phyloP scores from a whole-genome alignment of 805 yeast species.

The Grigorovia jiainica region DNA sequence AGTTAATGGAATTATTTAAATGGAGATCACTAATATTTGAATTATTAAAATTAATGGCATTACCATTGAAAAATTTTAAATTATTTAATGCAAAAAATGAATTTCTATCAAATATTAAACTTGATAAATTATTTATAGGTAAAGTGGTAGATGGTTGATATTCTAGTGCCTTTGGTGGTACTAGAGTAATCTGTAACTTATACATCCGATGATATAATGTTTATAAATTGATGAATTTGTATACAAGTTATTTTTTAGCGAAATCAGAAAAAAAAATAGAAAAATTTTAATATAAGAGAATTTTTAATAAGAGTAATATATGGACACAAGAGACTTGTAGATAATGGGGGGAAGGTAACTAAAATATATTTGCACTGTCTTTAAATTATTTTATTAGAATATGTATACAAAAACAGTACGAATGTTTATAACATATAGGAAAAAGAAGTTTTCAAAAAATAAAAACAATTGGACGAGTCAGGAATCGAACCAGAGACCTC shows the following conservation, averaged over 20 bases:
- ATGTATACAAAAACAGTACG: no score
- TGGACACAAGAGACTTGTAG: background rate
- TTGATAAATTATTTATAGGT: background rate
- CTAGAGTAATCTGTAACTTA: slow-evolving; percentile 8
- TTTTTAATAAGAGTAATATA: background rate
- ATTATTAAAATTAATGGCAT: background rate
- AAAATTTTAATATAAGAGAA: background rate
- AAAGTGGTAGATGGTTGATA: background rate
- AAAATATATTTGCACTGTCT: no score
- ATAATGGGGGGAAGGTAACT: no score
- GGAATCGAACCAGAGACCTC: slow-evolving; percentile 77
- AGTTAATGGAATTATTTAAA: background rate
- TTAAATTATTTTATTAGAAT: no score
- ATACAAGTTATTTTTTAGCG: background rate
- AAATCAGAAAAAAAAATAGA: no score
- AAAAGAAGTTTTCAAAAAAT: background rate
- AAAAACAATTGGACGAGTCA: slow-evolving; percentile 51
- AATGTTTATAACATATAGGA: no score
- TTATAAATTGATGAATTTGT: background rate
- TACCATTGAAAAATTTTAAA: background rate
- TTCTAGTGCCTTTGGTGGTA: slow-evolving; percentile 8
- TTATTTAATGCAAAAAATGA: background rate
- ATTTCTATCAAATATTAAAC: background rate
- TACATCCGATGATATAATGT: slow-evolving; percentile 3
- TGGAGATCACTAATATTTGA: background rate